Evolutionary conservation across 352 stramenopile genomes (phyloP).

Genomic region (Thalassiosira hispida): DNA sequence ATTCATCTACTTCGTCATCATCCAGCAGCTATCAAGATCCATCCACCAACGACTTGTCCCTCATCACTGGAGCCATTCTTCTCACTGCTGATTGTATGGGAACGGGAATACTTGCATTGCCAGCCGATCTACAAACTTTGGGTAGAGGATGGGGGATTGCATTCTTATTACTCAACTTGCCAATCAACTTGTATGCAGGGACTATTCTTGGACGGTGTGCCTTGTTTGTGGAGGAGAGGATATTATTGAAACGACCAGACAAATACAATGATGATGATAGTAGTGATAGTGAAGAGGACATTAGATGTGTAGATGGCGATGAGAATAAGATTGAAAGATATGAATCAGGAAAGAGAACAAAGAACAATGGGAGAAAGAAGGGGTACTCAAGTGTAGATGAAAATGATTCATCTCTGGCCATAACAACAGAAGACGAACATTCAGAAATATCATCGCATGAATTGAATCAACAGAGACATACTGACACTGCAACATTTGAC

Average conservation of each 20-base stretch:
- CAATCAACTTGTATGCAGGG: slow-evolving; percentile 76
- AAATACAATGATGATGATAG: slow-evolving; percentile 9
- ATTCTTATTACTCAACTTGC: slow-evolving; percentile 72
- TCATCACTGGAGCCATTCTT: slow-evolving; percentile 57
- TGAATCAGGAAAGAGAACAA: neutral
- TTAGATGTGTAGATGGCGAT: too few species aligned
- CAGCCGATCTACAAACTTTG: slow-evolving; percentile 57
- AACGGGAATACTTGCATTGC: slow-evolving; percentile 76
- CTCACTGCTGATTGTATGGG: slow-evolving; percentile 78
- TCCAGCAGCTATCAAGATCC: slow-evolving; percentile 40
- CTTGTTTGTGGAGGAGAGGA: slow-evolving; percentile 57
- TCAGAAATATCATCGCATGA: neutral
- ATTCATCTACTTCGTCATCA: neutral
- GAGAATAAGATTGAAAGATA: slow-evolving; percentile 5
- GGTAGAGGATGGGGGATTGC: slow-evolving; percentile 52
- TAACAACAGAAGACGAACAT: too few species aligned
- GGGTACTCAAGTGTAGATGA: slow-evolving; percentile 42
- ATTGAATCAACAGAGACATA: slow-evolving; percentile 22
- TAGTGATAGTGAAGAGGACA: slow-evolving; percentile 9
- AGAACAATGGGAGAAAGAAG: slow-evolving; percentile 17
- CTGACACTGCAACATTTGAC: slow-evolving; percentile 70
- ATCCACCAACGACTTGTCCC: slow-evolving; percentile 56
- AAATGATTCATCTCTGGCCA: neutral
- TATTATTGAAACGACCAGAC: neutral
- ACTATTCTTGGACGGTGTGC: slow-evolving; percentile 60